Base-by-base conservation (phyloP, 2,329 filamentous ascomycete genomes). In the Aspergillus floridensis region DNA sequence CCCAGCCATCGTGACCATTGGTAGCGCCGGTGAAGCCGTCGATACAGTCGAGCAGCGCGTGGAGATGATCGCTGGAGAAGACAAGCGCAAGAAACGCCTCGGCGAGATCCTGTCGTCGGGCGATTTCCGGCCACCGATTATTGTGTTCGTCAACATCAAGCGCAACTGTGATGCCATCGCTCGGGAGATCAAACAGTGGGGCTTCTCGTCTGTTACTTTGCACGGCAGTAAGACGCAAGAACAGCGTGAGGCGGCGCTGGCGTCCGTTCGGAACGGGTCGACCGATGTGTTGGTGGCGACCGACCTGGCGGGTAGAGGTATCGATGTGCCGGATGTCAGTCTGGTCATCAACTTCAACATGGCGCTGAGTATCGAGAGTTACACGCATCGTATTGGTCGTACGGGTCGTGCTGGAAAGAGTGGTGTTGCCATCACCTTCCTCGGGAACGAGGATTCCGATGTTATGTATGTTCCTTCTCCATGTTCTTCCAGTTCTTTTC, bases 81-180 rank as follows among this genome's bases (percentile, higher is more conserved):
- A 99, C 76, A 95, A 93, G 76, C 88, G 92, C 71, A 98, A 99
- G 87, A 96, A 96, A 79, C 89, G 95, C 2, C 87, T 99, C n/a
- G 85, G 88, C 66, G 92, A 98, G 70, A 95, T 99, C 61, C 86
- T 99, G 44, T 81, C 84, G 51, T 92, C 89, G 1, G 83, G 88
- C 66, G 88, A 92, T 65, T 98, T 93, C 77, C 82, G 85, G 7
- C 86, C 93, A 8, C 95, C 95, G 16, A 96, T 99, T 75, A 99
- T 99, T 69, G 93, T 99, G 64, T 99, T 99, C 75, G 95, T 99
- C 85, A 99, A 99, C 77, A 97, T 98, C 86, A 98, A 98, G 80
- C 90, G 93, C 68, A 98, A 98, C 80, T 98, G 93, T 80, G 95
- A 99, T 74, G 91, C 92, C 60, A 89, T 99, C 51, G 93, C 93